phyloP scores from a whole-genome alignment of 2,329 filamentous ascomycete genomes.

The Colletotrichum costaricense region DNA sequence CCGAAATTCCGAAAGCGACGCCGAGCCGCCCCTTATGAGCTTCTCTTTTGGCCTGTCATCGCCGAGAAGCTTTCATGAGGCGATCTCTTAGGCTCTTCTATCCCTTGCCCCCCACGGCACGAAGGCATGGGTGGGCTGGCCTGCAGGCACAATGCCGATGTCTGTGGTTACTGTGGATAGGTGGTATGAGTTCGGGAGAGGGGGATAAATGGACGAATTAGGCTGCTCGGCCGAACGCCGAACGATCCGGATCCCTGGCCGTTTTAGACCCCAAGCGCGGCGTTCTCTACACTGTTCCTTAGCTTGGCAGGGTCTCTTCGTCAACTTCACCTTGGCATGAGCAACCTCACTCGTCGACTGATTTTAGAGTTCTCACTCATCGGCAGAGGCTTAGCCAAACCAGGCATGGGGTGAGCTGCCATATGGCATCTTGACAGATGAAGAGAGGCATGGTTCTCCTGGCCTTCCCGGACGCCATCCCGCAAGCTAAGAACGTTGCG shows the following conservation, averaged over 20 bases:
- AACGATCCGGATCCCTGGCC: slow-evolving; percentile 9
- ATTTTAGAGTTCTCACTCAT: slow-evolving; percentile 14
- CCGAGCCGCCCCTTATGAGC: not conserved
- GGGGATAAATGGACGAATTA: not conserved
- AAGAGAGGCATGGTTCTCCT: slow-evolving; percentile 14
- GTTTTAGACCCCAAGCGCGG: not conserved
- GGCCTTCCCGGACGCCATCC: slow-evolving; percentile 1
- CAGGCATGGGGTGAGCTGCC: not conserved
- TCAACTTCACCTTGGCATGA: not conserved
- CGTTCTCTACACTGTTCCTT: not conserved
- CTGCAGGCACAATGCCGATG: slow-evolving; percentile 18
- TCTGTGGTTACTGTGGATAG: not conserved
- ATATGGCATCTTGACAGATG: not conserved
- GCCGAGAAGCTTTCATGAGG: not conserved
- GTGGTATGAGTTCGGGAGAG: not conserved
- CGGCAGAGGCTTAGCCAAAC: not conserved
- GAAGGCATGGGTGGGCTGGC: not conserved
- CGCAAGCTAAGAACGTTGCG: not conserved
- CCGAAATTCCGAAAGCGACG: not conserved
- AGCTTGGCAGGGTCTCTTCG: slow-evolving; percentile 2
- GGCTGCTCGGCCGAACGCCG: not conserved
- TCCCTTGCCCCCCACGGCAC: not conserved
- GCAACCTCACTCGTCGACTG: not conserved
- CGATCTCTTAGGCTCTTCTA: not conserved
- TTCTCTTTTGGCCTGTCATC: not conserved